Base-by-base conservation (phyloP, 805 yeast species). In the Saturnispora besseyi region DNA sequence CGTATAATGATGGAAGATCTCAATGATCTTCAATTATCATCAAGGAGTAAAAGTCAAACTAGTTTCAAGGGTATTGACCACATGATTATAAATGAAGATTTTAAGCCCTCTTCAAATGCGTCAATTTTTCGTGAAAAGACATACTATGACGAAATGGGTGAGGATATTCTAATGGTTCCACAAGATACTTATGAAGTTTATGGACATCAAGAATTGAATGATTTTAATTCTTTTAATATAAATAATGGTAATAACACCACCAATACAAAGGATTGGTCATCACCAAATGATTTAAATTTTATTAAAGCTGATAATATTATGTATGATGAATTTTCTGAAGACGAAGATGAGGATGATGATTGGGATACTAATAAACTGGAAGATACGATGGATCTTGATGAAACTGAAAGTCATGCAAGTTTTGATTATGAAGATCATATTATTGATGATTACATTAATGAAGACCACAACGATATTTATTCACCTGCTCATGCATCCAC, bases 261-360 rank as follows among this genome's bases (percentile, higher is more conserved):
- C 6, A 44, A 41, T 18, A 8, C 40, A 4, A 47, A 64, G 48
- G 55, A 62, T 7, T 60, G 62, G 46, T 62, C 61, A 10, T 66
- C 61, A 41, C 62, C 66, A 3, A 61, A 65, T 43, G 68, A 64
- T 41, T 55, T 65, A 34, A 63, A 62, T 48, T 57, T 65, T 12
- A 63, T 64, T 54, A 61, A 64, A 46, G 57, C 67, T 4, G 55
- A 59, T 32, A 64, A 63, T 45, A 59, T 64, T 22, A 57, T 57
- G 36, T 62, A 62, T 22, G 40, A 36, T 45, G 66, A 62, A 46
- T 62, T 59, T 44, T 59, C 62, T 9, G 64, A 60, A 41, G 67
- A 64, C 31, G 68, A 65, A 8, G 68, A 64, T 4, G 64, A 61
- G 5, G 62, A 59, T n/a, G 62, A 60, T 29, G 66, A 60, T 15